Base-by-base conservation (phyloP, 2,329 filamentous ascomycete species). In the Claviceps sp. region DNA sequence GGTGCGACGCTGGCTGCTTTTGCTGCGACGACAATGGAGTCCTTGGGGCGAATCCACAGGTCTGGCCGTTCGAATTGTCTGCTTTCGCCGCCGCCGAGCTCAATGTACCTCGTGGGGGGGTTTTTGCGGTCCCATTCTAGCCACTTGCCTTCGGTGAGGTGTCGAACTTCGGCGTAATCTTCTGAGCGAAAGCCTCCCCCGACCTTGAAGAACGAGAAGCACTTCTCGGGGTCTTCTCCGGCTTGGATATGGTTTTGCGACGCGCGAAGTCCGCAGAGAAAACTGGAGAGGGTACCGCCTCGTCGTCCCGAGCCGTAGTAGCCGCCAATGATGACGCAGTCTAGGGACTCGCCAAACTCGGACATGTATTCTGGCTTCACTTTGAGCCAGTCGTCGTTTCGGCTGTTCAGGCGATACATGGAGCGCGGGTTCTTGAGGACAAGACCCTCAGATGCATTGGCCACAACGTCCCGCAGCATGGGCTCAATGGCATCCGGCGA, bases 321-420 rank as follows among this genome's bases (percentile, higher is more conserved):
- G 8, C 88, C 93, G 51, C 91, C 93, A 50, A 98, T 80, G 16
- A 98, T 75, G 14, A 96, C 71, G 57, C 89, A 88, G 64, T 98
- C 93, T 3, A 98, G 79, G 0, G 85, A 88, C 67, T 97, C 91
- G 55, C 93, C 93, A 64, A 93, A 95, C 56, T 95, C 91, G 2
- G 83, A 83, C 90, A 97, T 96, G 66, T 98, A 98, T 57, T 98
- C 93, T 1, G 93, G 93, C 62, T 98, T 98, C 8, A 98, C 90
- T 65, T 98, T 98, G 69, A 96, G 85, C 93, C 93, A 98, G 66
- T 95, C 88, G 59, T 95, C 87, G 60, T 94, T 93, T 47, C 93
- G 85, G 58, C 88, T 86, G 62, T 95, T 95, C 9, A 97, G 75
- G 6, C 81, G 78, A 64, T 98, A 98, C 61, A 80, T 77, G 0